phyloP scores from a whole-genome alignment of 1,139 yeast species.

The Taiozyma sp. region DNA sequence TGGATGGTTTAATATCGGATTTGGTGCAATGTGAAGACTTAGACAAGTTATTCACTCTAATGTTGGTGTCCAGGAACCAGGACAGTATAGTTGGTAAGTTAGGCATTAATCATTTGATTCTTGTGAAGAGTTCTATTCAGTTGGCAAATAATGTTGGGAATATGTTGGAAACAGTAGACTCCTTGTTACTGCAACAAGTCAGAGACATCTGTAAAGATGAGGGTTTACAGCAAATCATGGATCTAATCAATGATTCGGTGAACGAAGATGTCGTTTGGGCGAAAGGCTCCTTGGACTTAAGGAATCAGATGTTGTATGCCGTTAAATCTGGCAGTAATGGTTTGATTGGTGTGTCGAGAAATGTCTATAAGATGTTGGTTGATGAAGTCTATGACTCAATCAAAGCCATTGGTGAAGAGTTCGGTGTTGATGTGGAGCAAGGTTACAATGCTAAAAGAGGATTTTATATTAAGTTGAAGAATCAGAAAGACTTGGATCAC shows the following conservation, averaged over 20 bases:
- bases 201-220: slow-evolving; percentile 26
- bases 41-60: slow-evolving; percentile 30
- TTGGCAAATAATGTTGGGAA: slow-evolving; percentile 15
- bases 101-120: slow-evolving; percentile 31
- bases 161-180: slow-evolving; percentile 15
- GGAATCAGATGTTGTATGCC: slow-evolving; percentile 40
- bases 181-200: slow-evolving; percentile 27
- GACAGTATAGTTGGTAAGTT: not conserved
- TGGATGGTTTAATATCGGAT: slow-evolving; percentile 21
- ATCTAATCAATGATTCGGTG: slow-evolving; percentile 29
- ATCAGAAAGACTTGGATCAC: slow-evolving; percentile 5
- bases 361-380: slow-evolving; percentile 32
- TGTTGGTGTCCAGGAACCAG: slow-evolving; percentile 24
- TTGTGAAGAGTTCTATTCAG: slow-evolving; percentile 30
- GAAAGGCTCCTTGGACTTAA: slow-evolving; percentile 31
- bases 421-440: slow-evolving; percentile 26
- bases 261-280: slow-evolving; percentile 41
- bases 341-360: slow-evolving; percentile 39
- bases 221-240: slow-evolving; percentile 21
- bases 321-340: slow-evolving; percentile 40
- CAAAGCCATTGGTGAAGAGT: slow-evolving; percentile 20
- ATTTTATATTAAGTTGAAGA: slow-evolving; percentile 29
- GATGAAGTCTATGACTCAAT: slow-evolving; percentile 31
- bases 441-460: slow-evolving; percentile 35
- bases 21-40: slow-evolving; percentile 32